These are phyloP conservation scores for Alisma plantagoaquatica DNA, from an alignment of 106 monocot genomes.

Conservation along the genomic window DNA sequence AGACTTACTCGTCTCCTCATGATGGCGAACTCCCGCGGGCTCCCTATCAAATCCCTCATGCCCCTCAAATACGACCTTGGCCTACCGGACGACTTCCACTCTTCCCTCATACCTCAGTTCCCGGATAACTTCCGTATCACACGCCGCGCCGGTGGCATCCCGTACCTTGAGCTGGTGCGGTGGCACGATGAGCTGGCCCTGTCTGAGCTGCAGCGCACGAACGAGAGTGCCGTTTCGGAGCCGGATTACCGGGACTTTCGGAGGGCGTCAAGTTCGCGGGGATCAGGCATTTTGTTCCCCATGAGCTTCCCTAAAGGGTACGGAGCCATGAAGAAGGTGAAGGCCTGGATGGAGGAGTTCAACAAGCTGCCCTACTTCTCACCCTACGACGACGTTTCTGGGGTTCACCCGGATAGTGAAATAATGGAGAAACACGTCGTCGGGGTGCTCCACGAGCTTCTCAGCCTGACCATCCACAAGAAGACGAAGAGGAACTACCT, in stretches of 20 bases:
- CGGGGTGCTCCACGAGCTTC: constrained; percentile 77
- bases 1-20: constrained; percentile 43
- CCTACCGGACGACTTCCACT: constrained; percentile 32
- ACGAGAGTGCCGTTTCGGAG: constrained; percentile 8
- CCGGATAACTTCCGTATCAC: constrained; percentile 24
- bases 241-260: constrained; percentile 38
- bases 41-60: constrained; percentile 28
- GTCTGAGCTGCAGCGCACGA: constrained; percentile 43
- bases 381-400: constrained; percentile 73
- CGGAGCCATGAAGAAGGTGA: constrained; percentile 66
- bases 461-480: constrained; percentile 78
- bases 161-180: constrained; percentile 17
- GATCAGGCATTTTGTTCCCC: constrained; percentile 36
- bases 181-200: constrained; percentile 33
- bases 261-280: constrained; percentile 4
- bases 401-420: constrained; percentile 72
- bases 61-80: constrained; percentile 55
- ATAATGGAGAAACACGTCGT: constrained; percentile 87
- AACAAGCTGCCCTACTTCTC: constrained; percentile 79
- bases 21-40: constrained; percentile 38
- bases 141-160: constrained; percentile 10
- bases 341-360: constrained; percentile 92
- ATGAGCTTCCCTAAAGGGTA: constrained; percentile 70
- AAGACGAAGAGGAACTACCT: constrained; percentile 87
- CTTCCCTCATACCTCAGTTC: constrained; percentile 12